Conservation (phyloP, 116 monocot species). For the Iris pallida region DNA sequence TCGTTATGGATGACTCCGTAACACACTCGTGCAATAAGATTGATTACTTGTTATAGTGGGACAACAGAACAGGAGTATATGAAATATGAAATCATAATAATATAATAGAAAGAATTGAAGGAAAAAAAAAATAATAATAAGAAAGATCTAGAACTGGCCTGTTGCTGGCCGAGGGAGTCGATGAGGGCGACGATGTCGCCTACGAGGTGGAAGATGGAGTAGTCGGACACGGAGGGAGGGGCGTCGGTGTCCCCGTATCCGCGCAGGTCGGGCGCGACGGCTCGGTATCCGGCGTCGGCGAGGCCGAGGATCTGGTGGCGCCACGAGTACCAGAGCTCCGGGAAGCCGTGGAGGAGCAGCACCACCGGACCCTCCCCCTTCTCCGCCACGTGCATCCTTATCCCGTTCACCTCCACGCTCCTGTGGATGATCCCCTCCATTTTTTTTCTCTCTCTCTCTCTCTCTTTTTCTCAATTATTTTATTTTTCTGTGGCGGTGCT, state of each 20-base stretch:
- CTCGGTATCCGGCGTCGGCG: conserved; percentile 31
- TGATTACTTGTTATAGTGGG: no score
- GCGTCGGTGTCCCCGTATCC: conserved; percentile 41
- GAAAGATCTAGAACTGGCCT: neutral
- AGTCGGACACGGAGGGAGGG: conserved; percentile 2
- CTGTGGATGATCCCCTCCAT: neutral
- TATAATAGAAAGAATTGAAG: no score
- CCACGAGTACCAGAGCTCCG: conserved; percentile 32
- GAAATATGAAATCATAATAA: no score
- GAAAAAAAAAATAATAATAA: no score
- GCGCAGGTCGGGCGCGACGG: conserved; percentile 48
- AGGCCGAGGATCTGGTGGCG: conserved; percentile 30
- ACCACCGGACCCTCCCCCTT: conserved; percentile 7
- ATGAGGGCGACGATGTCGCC: conserved; percentile 40
- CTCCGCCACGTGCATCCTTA: neutral
- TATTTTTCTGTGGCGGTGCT: neutral
- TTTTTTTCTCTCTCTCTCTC: neutral
- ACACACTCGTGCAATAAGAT: no score
- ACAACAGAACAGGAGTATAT: no score
- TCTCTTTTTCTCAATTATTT: neutral
- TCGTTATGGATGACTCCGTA: no score
- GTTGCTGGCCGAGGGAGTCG: conserved; percentile 24
- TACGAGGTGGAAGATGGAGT: conserved; percentile 35
- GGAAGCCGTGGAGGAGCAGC: conserved; percentile 21
- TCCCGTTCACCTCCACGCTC: conserved; percentile 5